Percentiles rank a stretch among this genome's conserved stretches.
Evolutionary conservation across 2,329 filamentous ascomycete genomes (phyloP).

Genomic region (Fonsecaea nubica): DNA sequence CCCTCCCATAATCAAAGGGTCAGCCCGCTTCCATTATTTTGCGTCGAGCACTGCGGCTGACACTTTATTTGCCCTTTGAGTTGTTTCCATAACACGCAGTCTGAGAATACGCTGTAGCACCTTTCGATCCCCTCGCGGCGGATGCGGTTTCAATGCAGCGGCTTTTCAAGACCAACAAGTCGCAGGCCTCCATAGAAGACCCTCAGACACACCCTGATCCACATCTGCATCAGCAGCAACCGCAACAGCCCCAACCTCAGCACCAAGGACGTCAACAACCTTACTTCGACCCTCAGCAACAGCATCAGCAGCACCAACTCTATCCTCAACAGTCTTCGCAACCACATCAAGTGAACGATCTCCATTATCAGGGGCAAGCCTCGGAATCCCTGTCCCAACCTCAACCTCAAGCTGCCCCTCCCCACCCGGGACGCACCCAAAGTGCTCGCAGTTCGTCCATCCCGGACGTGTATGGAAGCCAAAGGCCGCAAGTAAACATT

Average conservation of each 20-base stretch:
- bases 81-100: slow-evolving; percentile 14
- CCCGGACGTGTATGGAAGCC: slow-evolving; percentile 33
- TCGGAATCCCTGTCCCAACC: slow-evolving; percentile 28
- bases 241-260: slow-evolving; percentile 15
- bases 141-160: slow-evolving; percentile 36
- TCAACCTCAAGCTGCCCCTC: slow-evolving; percentile 31
- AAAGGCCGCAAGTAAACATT: slow-evolving; percentile 36
- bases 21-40: slow-evolving; percentile 16
- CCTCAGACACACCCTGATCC: slow-evolving; percentile 28
- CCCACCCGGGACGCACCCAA: slow-evolving; percentile 32
- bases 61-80: slow-evolving; percentile 12
- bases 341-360: slow-evolving; percentile 7
- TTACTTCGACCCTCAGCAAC: slow-evolving; percentile 25
- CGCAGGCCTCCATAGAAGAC: slow-evolving; percentile 41
- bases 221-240: slow-evolving; percentile 15
- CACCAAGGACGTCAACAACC: slow-evolving; percentile 12
- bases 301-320: slow-evolving; percentile 20
- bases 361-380: slow-evolving; percentile 25
- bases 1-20: slow-evolving; percentile 20
- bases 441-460: slow-evolving; percentile 29
- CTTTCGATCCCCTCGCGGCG: slow-evolving; percentile 21
- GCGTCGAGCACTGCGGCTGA: slow-evolving; percentile 20
- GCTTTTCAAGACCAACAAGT: slow-evolving; percentile 41
- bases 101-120: slow-evolving; percentile 21
- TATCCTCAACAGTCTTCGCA: slow-evolving; percentile 12